Conservation (phyloP, 1,284 basidiomycete genomes). For the Pyrrhoderma noxium region DNA sequence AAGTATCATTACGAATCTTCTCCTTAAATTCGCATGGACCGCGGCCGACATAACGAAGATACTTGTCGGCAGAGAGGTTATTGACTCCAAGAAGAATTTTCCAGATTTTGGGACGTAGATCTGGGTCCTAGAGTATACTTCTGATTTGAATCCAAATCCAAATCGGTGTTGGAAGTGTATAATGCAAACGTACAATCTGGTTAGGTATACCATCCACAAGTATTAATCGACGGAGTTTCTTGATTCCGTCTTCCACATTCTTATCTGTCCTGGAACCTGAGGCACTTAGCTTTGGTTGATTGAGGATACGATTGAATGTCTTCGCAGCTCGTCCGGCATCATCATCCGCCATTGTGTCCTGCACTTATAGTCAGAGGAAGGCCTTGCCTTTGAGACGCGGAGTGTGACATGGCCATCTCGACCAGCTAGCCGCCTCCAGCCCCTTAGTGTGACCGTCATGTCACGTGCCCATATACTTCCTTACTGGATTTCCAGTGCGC, state of each 20-base stretch:
- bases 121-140: conserved; percentile 48
- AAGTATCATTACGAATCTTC: conserved; percentile 82
- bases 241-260: conserved; percentile 73
- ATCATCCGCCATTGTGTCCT: conserved; percentile 1
- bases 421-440: too few species aligned
- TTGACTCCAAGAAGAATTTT: conserved; percentile 83
- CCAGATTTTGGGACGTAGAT: conserved; percentile 79
- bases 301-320: conserved; percentile 72
- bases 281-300: conserved; percentile 47
- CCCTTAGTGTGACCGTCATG: too few species aligned
- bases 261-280: conserved; percentile 56
- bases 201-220: conserved; percentile 85
- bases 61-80: conserved; percentile 67
- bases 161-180: background rate
- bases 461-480: too few species aligned
- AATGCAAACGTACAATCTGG: conserved; percentile 36
- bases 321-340: conserved; percentile 36
- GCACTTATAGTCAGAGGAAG: too few species aligned
- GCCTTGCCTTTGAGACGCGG: too few species aligned
- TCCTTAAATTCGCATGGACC: conserved; percentile 84
- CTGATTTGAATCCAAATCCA: background rate
- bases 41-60: conserved; percentile 73
- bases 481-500: too few species aligned
- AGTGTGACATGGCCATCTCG: too few species aligned
- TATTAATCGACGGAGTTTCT: conserved; percentile 76